Evolutionary conservation across 805 yeast species (phyloP), one percentile per base, ranked within the genome.

Genomic region (Komagataella kurtzmanii): DNA sequence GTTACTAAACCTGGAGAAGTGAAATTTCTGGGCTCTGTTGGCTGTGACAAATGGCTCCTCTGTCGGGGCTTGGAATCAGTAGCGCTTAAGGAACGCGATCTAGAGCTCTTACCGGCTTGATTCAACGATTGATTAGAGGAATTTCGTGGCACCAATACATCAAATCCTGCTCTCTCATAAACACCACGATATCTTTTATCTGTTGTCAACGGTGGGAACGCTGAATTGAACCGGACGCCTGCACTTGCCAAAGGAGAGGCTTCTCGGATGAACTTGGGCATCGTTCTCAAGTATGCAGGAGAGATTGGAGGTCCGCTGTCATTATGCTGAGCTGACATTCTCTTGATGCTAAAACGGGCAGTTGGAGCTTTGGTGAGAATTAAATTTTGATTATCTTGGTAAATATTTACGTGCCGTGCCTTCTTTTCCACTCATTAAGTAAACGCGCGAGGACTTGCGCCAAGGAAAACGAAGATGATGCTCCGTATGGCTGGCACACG

Each of bases 141-240:
- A 7, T 14, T 59, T 2, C 68, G 50, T 30, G 54, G 68, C 50
- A 61, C 72, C 54, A 70, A 71, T 8, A 76, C 77, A 21, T 85
- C 93, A 59, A 86, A 86, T 0, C 95, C 95, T 0, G 93, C 93
- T 57, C 93, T 67, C 61, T 86, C 93, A 64, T 84, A 79, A 2
- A 85, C 93, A 1, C 89, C 82, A 57, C 74, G 73, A 58, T 81
- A 83, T 24, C 80, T 67, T 49, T 75, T 80, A 44, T 76, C 76
- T 0, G 84, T 78, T 51, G 79, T 80, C 54, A 86, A 65, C 0
- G 88, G 84, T 2, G 95, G 95, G 57, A 85, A 86, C 3, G 83
- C 78, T 8, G 80, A 75, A 56, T 78, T 65, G 49, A 69, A 66
- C 44, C 61, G 57, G n/a, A 67, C 65, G 24, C 65, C 63, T 3